Evolutionary conservation across 2,329 filamentous ascomycete genomes (phyloP).

Genomic region (Tolypocladium ophioglossoides): DNA sequence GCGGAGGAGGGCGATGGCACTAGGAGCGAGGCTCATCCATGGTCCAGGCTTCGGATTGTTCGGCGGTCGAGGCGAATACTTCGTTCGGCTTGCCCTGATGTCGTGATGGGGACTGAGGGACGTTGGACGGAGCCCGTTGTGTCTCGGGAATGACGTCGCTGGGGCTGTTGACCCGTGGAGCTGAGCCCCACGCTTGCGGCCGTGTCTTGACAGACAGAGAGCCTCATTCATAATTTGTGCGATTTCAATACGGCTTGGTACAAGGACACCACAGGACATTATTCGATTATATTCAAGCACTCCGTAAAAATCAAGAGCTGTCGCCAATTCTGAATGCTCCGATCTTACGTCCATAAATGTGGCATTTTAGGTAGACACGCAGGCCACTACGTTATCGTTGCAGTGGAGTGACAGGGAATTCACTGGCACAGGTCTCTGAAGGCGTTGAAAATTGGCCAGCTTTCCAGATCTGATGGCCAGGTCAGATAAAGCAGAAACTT

Average conservation of each 20-base stretch:
- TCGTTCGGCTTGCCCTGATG: neutral
- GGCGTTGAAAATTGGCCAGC: neutral
- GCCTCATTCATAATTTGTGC: neutral
- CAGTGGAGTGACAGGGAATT: neutral
- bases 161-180: neutral
- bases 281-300: neutral
- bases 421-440: neutral
- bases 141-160: neutral
- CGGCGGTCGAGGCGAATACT: neutral
- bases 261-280: neutral
- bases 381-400: neutral
- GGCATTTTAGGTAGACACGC: neutral
- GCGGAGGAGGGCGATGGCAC: conserved; percentile 1
- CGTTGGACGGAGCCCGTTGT: neutral
- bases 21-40: conserved; percentile 11
- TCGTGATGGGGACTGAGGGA: neutral
- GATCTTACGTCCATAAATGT: neutral
- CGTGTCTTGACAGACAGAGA: neutral
- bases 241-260: neutral
- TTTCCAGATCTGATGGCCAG: neutral
- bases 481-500: neutral
- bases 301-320: neutral
- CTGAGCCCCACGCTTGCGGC: neutral
- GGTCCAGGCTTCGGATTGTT: neutral
- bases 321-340: neutral